Base-by-base conservation (phyloP, 768 basidiomycete species). In the Hortiboletus flavorubellus region DNA sequence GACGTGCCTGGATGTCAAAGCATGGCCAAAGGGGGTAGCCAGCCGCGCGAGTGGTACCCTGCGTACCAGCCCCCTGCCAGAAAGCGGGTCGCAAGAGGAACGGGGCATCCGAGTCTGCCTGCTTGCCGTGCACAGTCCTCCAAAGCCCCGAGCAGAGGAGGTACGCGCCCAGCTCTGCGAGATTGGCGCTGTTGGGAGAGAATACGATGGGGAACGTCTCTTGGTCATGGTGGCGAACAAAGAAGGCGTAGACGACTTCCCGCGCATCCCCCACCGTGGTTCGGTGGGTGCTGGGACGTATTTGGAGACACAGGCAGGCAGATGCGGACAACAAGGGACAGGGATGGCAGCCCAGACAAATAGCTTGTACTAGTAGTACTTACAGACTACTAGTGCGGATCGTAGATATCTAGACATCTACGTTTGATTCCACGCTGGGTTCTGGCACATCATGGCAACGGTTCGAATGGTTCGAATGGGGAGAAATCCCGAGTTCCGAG, bases 61-160 rank as follows among this genome's bases (percentile, higher is more conserved):
- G 65, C 6, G 73, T 75, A 14, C 78, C 80, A 1, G 78, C 79
- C 5, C 74, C 79, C 55, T 80, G 79, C 80, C 80, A 81, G 64
- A 81, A 81, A 0, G 76, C 63, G 0, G 73, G 65, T 29, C 78
- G 69, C 10, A 69, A 69, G 49, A 81, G 69, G 63, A 77, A 77
- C 43, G 76, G 53, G 18, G 47, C 51, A 41, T 34, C 59, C 26
- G 26, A 2, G 26, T 26, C 26, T 2, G 5, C 26, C 26, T 5
- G 26, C n/a, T 33, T 38, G 31, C 51, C 15, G 0, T 45, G 44
- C 6, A 59, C 59, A 11, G 39, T 49, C 21, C 64, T 56, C 9
- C 64, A 63, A 10, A 80, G 68, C 0, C 78, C 79, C 2, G 76
- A 71, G 31, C 60, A 57, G 31, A 75, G 56, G 34, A 81, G 64